phyloP scores from a whole-genome alignment of 2,329 filamentous ascomycete species.

The Ophiostoma perfectum region DNA sequence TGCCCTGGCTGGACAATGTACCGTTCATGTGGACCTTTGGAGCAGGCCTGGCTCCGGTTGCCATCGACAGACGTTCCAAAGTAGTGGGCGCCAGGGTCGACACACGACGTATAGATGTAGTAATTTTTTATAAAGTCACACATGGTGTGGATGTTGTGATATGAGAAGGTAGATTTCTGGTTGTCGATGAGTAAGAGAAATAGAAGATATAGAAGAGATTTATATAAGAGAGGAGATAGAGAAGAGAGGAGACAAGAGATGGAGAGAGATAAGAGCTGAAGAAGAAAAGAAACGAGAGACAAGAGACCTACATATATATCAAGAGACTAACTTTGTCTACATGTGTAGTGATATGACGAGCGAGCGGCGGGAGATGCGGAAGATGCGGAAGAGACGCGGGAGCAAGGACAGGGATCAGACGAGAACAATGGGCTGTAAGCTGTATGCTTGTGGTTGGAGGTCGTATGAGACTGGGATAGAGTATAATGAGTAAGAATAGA shows the following conservation, averaged over 20 bases:
- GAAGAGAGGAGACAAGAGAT: neutral
- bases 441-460: neutral
- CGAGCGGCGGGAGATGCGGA: neutral
- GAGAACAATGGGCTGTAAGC: neutral
- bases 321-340: neutral
- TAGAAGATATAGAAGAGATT: no score
- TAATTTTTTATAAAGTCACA: slow-evolving; percentile 68
- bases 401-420: slow-evolving; percentile 9
- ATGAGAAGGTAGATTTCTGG: neutral
- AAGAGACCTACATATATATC: neutral
- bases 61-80: slow-evolving; percentile 65
- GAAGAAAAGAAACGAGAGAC: neutral
- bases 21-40: slow-evolving; percentile 63
- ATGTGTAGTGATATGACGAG: neutral
- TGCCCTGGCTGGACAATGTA: slow-evolving; percentile 65
- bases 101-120: slow-evolving; percentile 68
- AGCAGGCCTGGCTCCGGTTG: slow-evolving; percentile 53
- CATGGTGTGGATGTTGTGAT: slow-evolving; percentile 34
- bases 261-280: neutral
- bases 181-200: neutral
- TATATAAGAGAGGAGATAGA: neutral
- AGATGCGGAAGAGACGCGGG: slow-evolving; percentile 8
- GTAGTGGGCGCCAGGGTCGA: slow-evolving; percentile 65
- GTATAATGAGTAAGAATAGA: neutral
- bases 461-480: neutral